phyloP scores from a whole-genome alignment of 257 asterid genomes.

The Lycium ferocissimum region DNA sequence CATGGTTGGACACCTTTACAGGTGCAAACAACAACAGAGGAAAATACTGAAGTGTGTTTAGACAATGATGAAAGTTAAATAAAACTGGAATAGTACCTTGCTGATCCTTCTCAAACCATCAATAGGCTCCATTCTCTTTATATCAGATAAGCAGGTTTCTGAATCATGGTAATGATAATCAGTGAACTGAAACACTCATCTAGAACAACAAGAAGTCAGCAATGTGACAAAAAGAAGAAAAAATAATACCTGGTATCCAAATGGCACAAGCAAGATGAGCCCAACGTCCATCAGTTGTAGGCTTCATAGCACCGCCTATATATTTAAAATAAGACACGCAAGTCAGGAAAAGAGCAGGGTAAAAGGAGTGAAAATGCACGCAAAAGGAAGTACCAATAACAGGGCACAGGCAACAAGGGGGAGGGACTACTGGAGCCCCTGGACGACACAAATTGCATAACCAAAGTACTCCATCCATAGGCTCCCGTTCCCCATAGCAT shows the following conservation, averaged over 20 bases:
- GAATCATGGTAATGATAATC: constrained; percentile 41
- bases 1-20: constrained; percentile 7
- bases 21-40: constrained; percentile 20
- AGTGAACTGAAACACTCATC: constrained; percentile 21
- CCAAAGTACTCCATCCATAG: constrained; percentile 89
- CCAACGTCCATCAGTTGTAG: constrained; percentile 98
- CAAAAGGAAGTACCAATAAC: constrained; percentile 64
- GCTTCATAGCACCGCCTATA: constrained; percentile 99
- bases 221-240: constrained; percentile 9
- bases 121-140: constrained; percentile 96
- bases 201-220: neutral
- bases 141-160: constrained; percentile 94
- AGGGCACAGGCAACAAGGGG: constrained; percentile 94
- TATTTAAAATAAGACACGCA: constrained; percentile 28
- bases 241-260: constrained; percentile 92
- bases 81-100: constrained; percentile 63
- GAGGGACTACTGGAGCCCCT: constrained; percentile 83
- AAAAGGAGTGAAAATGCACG: neutral
- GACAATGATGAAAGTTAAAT: constrained; percentile 13
- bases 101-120: constrained; percentile 83
- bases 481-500: constrained; percentile 94
- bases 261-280: constrained; percentile 99
- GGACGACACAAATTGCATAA: constrained; percentile 98
- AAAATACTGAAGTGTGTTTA: constrained; percentile 2
- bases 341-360: constrained; percentile 33